Evolutionary conservation across 106 monocot genomes (phyloP), one percentile per base, ranked within the genome.

Genomic region (Phalaenopsis aphrodite): DNA sequence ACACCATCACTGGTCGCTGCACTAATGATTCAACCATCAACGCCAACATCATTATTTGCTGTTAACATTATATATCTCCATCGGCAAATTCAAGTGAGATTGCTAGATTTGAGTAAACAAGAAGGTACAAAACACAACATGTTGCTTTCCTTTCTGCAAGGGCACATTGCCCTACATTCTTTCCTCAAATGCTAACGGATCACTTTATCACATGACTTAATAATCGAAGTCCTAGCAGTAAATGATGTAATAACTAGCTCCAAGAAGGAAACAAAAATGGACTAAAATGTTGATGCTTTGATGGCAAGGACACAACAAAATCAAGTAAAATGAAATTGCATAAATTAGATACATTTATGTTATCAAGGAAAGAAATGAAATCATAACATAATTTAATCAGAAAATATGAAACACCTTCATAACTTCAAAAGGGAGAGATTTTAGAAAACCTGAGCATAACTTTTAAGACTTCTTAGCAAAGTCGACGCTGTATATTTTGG

Each of bases 401-500:
- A 69, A 1, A 69, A 19, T 3, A 39, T 39, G 23, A 69, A 39
- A 69, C 30, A 69, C 18, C 69, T 39, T 69, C 4, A 69, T 15
- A 37, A 41, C 15, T n/a, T 39, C 17, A 17, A 74, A 16, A 68
- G 30, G 39, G 5, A 41, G 11, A 16, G 8, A 30, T 4, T 11
- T 43, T 45, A 56, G 30, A 46, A 15, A 77, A 93, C 98, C 98
- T 95, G 98, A 76, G 88, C 79, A 66, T 95, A 79, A 75, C 76
- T 91, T 48, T 91, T 99, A 55, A 99, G 56, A 85, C 89, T 99
- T 81, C 94, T 89, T 69, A 92, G 92, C 74, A 88, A 91, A 82
- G 86, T 77, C 73, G 88, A 69, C 45, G 99, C 93, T 72, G 90
- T 87, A 87, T 95, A 99, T 82, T 95, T 99, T 46, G 99, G 95